Conservation (phyloP, 768 basidiomycete genomes). For the Coprinopsis sp. region DNA sequence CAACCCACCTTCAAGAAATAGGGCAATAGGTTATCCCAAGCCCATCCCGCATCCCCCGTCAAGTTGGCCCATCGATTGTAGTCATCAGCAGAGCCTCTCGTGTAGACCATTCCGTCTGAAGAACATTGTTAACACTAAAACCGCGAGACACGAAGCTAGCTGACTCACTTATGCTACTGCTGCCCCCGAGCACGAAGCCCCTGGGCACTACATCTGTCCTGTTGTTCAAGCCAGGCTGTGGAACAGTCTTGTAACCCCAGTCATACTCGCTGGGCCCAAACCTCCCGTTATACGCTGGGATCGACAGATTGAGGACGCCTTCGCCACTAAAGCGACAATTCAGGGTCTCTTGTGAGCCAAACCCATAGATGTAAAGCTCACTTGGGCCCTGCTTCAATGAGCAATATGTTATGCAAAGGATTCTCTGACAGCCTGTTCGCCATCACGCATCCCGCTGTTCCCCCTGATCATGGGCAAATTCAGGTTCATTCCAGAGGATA, state of each 20-base stretch:
- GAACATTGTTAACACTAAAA: neutral
- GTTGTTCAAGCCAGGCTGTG: constrained; percentile 20
- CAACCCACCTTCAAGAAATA: neutral
- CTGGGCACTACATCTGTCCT: constrained; percentile 16
- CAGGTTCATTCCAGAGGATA: constrained; percentile 4
- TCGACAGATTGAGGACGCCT: constrained; percentile 16
- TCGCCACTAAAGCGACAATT: constrained; percentile 14
- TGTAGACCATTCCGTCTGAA: constrained; percentile 22
- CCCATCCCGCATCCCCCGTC: constrained; percentile 26
- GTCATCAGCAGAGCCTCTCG: constrained; percentile 18
- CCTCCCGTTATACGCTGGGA: constrained; percentile 17
- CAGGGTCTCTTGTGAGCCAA: neutral
- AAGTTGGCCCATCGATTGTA: constrained; percentile 22
- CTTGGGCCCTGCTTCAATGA: constrained; percentile 28
- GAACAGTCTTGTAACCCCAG: constrained; percentile 28
- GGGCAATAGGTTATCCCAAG: constrained; percentile 23
- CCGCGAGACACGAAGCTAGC: neutral
- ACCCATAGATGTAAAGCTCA: constrained; percentile 5
- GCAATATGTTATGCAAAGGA: constrained; percentile 18
- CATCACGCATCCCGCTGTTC: constrained; percentile 22
- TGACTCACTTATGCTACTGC: constrained; percentile 19
- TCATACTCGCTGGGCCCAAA: constrained; percentile 18
- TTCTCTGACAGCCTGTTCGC: constrained; percentile 27
- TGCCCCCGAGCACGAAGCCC: constrained; percentile 27
- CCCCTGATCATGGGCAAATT: constrained; percentile 11